Base-by-base conservation (phyloP, 2,329 filamentous ascomycete species). In the Epichloe aotearoae region DNA sequence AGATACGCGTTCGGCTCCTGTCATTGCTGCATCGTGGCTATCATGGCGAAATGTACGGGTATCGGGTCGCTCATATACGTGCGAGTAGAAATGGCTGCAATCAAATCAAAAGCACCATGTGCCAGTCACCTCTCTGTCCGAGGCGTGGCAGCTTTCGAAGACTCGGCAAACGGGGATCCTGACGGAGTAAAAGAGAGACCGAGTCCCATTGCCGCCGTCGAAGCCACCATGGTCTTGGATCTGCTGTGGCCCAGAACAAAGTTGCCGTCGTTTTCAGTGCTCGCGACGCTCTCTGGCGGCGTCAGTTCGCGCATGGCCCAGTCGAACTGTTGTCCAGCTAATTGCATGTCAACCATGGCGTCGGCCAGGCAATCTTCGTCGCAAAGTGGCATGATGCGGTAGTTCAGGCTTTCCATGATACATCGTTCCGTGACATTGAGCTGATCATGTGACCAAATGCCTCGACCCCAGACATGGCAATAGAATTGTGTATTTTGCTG, bases 381-480 rank as follows among this genome's bases (percentile, higher is more conserved):
- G 63, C 73, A 80, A 10, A 84, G 68, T 6, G 79, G 78, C 63
- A 83, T 64, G 59, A 85, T 76, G 50, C 79, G 73, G 64, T 82
- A 84, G 55, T 73, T 71, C 45, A 85, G 69, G 61, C 74, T 79
- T 67, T 82, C 77, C 71, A 84, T 77, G 57, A 84, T 75, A 63
- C 73, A 77, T 45, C 77, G 70, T 64, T 84, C 80, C 1, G 81
- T 83, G 47, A 73, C 73, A 57, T 82, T 83, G 58, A 84, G 72
- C 68, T 84, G 80, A 51, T 75, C 71, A 58, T 71, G 73, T 2
- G 77, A 75, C 80, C 82, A 85, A 46, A 74, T 58, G 46, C 69
- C 68, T 26, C 64, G 68, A 20, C 75, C 80, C 77, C 80, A 83
- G 30, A 62, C 63, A 15, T 67, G 58, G 54, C 71, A 69, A 65